Evolutionary conservation across 1,284 basidiomycete genomes (phyloP).

Genomic region (Volvariella surrecta): DNA sequence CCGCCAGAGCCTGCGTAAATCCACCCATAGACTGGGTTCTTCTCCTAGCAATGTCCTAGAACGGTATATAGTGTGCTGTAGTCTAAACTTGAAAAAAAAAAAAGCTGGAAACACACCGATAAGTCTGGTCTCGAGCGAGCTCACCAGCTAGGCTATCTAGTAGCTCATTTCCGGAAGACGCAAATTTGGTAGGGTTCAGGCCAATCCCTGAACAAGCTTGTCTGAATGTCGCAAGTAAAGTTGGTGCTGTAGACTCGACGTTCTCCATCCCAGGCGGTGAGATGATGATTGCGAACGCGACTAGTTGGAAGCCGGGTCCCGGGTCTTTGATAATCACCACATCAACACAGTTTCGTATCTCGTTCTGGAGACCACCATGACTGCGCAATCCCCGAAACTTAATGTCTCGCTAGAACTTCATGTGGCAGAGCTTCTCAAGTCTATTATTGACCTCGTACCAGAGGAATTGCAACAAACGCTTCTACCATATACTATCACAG

Average conservation of each 20-base stretch:
- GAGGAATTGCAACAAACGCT: slow-evolving; percentile 33
- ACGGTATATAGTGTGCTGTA: too few species aligned
- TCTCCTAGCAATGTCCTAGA: slow-evolving; percentile 37
- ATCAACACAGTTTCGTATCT: background rate
- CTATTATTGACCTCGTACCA: slow-evolving; percentile 39
- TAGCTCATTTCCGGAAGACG: slow-evolving; percentile 12
- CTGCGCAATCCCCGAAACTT: slow-evolving; percentile 20
- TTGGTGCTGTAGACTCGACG: background rate
- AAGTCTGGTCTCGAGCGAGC: background rate
- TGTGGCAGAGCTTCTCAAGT: slow-evolving; percentile 38
- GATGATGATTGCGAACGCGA: too few species aligned
- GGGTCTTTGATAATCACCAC: background rate
- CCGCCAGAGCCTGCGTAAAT: slow-evolving; percentile 46
- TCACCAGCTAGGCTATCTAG: slow-evolving; percentile 10
- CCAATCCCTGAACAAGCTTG: slow-evolving; percentile 12
- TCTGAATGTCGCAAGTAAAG: slow-evolving; percentile 3
- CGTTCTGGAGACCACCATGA: background rate
- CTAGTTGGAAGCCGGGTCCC: too few species aligned
- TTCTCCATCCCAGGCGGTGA: too few species aligned
- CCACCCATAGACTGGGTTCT: slow-evolving; percentile 43
- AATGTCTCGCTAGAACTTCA: slow-evolving; percentile 64
- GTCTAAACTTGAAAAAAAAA: too few species aligned
- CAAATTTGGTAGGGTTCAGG: slow-evolving; percentile 11
- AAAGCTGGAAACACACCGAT: background rate
- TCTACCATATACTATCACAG: slow-evolving; percentile 21